Evolutionary conservation across 106 monocot species (phyloP), one percentile per base, ranked within the genome.

Genomic region (Acorus gramineus): DNA sequence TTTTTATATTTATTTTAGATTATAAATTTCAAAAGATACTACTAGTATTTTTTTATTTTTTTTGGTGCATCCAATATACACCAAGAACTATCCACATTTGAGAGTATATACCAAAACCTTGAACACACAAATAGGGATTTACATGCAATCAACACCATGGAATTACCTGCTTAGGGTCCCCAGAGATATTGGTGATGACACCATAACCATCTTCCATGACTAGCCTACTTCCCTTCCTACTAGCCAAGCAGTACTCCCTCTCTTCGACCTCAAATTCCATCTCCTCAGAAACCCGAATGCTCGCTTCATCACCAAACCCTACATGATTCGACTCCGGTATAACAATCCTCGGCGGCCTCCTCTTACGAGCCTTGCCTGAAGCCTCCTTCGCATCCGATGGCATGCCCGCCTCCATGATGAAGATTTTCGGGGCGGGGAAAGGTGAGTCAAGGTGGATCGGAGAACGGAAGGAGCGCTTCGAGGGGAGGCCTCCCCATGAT

Each of bases 181-280:
- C 83, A 54, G 78, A 44, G 13, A 81, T 83, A 54, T 74, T 66
- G 60, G 72, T 80, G 5, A 85, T 77, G 6, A 69, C 72, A 3
- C 67, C 78, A 67, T 80, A 81, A 2, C 85, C 89, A 81, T 93
- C 93, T 63, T 93, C 93, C 93, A 83, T 93, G 42, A 46, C 74
- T 47, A 70, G 62, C 42, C 5, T 67, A 7, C 60, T 77, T 11
- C 93, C 93, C 66, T 65, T 81, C 69, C 64, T 85, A 52, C 85
- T 70, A 4, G 62, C 76, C 75, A 93, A 64, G 13, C 78, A 80
- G 63, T 81, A 93, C 12, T 71, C 85, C 49, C 46, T 60, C 46
- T 70, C 93, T 51, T 93, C 80, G 3, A 81, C 68, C 63, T 62
- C 82, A 44, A 66, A 7, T 11, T 71, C 78, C 28, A 28, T 28